phyloP scores from a whole-genome alignment of 1,284 basidiomycete species.

The Moesziomyces antarcticus region DNA sequence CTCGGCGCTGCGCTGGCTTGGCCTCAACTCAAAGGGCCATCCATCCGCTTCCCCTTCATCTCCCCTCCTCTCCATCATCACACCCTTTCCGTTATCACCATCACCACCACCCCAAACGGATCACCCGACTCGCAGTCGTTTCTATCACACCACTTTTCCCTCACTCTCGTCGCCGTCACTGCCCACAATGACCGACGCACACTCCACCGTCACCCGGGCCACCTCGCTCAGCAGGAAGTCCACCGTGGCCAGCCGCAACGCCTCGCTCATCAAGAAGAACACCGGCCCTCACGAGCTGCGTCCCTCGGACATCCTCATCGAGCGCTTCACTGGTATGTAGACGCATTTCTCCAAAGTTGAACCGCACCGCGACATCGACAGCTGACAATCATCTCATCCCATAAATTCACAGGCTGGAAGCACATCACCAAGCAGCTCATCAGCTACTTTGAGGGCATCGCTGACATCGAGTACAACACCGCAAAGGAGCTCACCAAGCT shows the following conservation, averaged over 20 bases:
- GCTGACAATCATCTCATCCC: not conserved
- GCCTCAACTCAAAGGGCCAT: no score
- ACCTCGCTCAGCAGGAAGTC: slow-evolving; percentile 66
- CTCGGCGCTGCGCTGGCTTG: no score
- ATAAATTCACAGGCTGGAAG: slow-evolving; percentile 78
- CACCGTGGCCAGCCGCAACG: slow-evolving; percentile 68
- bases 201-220: slow-evolving; percentile 63
- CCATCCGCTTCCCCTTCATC: no score
- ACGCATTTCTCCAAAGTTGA: not conserved
- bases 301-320: slow-evolving; percentile 95
- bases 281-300: slow-evolving; percentile 79
- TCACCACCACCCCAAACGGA: not conserved
- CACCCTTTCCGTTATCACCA: slow-evolving; percentile 18
- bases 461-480: slow-evolving; percentile 77
- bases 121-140: slow-evolving; percentile 15
- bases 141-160: slow-evolving; percentile 1
- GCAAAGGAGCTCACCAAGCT: slow-evolving; percentile 94
- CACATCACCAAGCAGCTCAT: slow-evolving; percentile 76
- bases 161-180: slow-evolving; percentile 21
- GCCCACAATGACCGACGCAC: slow-evolving; percentile 61
- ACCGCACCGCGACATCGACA: not conserved
- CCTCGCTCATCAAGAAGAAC: slow-evolving; percentile 69
- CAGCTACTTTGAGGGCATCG: slow-evolving; percentile 75
- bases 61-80: slow-evolving; percentile 25
- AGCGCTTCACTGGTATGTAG: slow-evolving; percentile 73